Base-by-base conservation (phyloP, 768 basidiomycete genomes). In the Naganishia antarctica region DNA sequence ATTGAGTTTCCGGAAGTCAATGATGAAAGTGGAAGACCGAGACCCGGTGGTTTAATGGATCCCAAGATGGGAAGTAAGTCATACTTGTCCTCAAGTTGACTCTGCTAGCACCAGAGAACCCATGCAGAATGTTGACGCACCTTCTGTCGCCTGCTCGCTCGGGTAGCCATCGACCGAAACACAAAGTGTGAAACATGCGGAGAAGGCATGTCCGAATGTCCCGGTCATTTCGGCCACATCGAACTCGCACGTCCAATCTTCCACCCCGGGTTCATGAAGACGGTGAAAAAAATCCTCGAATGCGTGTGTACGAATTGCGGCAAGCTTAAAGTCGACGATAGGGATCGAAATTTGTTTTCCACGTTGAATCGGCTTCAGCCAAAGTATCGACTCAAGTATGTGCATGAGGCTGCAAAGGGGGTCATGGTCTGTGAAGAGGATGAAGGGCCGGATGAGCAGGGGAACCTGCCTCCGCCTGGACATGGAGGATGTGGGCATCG, bases 121-220 rank as follows among this genome's bases (percentile, higher is more conserved):
- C n/a, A n/a, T n/a, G n/a, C n/a, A n/a, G n/a, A n/a, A n/a, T n/a
- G n/a, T n/a, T n/a, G n/a, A n/a, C n/a, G n/a, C n/a, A n/a, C n/a
- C n/a, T n/a, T n/a, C n/a, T n/a, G n/a, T n/a, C n/a, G n/a, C n/a
- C 43, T 26, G 25, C 31, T 12, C 45, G 45, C n/a, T 37, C 53
- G 59, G 29, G 58, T 26, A 67, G 66, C 67, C 15, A 77, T 79
- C 68, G 78, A 79, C 67, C 71, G 78, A 25, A 77, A 76, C 66
- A 78, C 94, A 81, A 98, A 98, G 81, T 99, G 96, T 77, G 92
- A 97, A 81, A 98, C 96, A 29, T 98, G 96, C 78, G 93, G 92
- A 70, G 96, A 99, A 83, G 94, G 93, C n/a, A 97, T 98, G 93
- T 87, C 91, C 18, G 96, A 98, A 77, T 99, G 96, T 81, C 93